Evolutionary conservation across 1,284 basidiomycete species (phyloP).

Genomic region (Cryptococcus wingfieldii): DNA sequence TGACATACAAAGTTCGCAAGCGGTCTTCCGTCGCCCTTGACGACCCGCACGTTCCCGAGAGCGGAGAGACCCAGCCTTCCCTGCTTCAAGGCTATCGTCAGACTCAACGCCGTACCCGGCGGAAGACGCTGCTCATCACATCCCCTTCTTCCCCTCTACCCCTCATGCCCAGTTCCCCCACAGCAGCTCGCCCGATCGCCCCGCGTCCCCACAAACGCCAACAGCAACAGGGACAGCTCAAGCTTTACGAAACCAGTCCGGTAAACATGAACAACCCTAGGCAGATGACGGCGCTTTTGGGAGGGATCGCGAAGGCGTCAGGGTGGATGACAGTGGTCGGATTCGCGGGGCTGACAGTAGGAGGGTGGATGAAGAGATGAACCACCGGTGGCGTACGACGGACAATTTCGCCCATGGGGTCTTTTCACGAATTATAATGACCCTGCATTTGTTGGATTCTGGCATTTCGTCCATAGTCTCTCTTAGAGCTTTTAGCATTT

Average conservation of each 20-base stretch:
- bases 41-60: neutral
- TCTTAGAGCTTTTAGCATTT: no score
- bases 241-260: neutral
- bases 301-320: neutral
- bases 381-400: no score
- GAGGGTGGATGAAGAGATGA: slow-evolving; percentile 2
- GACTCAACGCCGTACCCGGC: neutral
- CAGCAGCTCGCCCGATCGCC: neutral
- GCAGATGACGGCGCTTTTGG: slow-evolving; percentile 1
- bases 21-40: no score
- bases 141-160: neutral
- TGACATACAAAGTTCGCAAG: no score
- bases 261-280: neutral
- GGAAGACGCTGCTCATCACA: neutral
- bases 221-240: neutral
- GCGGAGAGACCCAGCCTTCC: neutral
- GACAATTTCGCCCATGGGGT: no score
- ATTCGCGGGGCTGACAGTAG: slow-evolving; percentile 1
- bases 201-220: neutral
- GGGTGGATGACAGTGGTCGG: slow-evolving; percentile 1
- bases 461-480: no score
- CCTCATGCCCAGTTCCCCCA: neutral
- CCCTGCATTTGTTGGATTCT: no score
- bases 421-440: no score
- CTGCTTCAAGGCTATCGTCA: neutral